Evolutionary conservation across 768 basidiomycete genomes (phyloP).

Genomic region (Lactarius sanguifluus): DNA sequence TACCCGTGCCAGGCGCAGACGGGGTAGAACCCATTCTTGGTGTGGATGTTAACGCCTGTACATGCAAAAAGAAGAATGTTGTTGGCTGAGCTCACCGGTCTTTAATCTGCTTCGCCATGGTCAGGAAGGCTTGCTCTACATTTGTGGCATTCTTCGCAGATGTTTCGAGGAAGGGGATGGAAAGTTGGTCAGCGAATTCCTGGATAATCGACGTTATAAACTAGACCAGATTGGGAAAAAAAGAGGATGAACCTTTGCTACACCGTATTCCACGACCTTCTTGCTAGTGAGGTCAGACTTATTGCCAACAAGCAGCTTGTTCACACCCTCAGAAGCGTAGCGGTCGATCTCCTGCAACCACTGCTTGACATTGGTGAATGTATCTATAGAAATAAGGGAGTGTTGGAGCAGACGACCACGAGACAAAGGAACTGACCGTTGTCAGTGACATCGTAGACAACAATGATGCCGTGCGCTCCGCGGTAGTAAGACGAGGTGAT

Average conservation of each 20-base stretch:
- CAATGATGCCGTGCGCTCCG: slow-evolving; percentile 96
- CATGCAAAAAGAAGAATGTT: not conserved
- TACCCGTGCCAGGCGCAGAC: slow-evolving; percentile 69
- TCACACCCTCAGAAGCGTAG: slow-evolving; percentile 97
- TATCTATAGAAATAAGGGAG: slow-evolving; percentile 52
- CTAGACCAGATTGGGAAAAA: not conserved
- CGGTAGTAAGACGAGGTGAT: slow-evolving; percentile 99
- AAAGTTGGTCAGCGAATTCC: slow-evolving; percentile 95
- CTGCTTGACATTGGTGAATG: slow-evolving; percentile 93
- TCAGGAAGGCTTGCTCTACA: slow-evolving; percentile 99
- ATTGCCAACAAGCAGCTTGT: slow-evolving; percentile 98
- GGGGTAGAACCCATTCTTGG: slow-evolving; percentile 82
- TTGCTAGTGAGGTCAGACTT: slow-evolving; percentile 98
- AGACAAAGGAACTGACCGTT: slow-evolving; percentile 53
- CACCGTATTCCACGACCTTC: slow-evolving; percentile 90
- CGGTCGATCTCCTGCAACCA: slow-evolving; percentile 92
- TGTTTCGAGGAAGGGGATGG: slow-evolving; percentile 95
- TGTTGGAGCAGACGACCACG: not conserved
- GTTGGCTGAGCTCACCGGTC: slow-evolving; percentile 58
- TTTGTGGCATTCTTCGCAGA: slow-evolving; percentile 99
- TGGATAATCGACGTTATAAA: slow-evolving; percentile 35
- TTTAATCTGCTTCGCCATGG: slow-evolving; percentile 96
- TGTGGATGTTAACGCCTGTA: not conserved
- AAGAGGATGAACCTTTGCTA: slow-evolving; percentile 63
- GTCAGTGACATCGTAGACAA: slow-evolving; percentile 98